These are phyloP conservation scores for Clarireedia monteithiana DNA, from an alignment of 2,329 filamentous ascomycete genomes.

Conservation along the genomic window DNA sequence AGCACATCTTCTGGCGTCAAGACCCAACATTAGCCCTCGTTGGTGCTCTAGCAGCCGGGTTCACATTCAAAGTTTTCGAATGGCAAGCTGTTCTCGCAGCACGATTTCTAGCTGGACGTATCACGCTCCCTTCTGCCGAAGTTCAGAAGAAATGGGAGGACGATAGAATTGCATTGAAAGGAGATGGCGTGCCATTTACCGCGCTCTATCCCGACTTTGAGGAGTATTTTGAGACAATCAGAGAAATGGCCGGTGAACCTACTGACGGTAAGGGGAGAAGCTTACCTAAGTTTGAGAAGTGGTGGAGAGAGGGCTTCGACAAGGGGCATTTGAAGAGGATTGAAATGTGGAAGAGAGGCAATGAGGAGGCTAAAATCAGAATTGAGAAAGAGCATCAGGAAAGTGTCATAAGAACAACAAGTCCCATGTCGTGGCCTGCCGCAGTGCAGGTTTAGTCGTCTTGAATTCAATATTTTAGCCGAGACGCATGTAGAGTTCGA, in stretches of 20 bases:
- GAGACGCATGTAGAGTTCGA: too few species aligned
- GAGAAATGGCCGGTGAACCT: slow-evolving; percentile 41
- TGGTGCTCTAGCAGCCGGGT: slow-evolving; percentile 47
- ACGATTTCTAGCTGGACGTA: slow-evolving; percentile 47
- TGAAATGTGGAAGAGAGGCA: slow-evolving; percentile 48
- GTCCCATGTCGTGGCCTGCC: too few species aligned
- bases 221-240: slow-evolving; percentile 53
- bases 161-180: slow-evolving; percentile 43
- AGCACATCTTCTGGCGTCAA: slow-evolving; percentile 46
- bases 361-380: slow-evolving; percentile 31
- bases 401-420: too few species aligned
- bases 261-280: slow-evolving; percentile 36
- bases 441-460: too few species aligned
- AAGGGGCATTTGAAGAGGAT: slow-evolving; percentile 48
- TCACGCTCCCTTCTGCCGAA: slow-evolving; percentile 38
- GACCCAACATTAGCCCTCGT: slow-evolving; percentile 51
- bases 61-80: slow-evolving; percentile 64
- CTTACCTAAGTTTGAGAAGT: slow-evolving; percentile 37
- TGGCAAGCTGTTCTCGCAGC: slow-evolving; percentile 59
- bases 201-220: slow-evolving; percentile 55
- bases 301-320: slow-evolving; percentile 44
- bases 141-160: slow-evolving; percentile 50
- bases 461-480: too few species aligned
- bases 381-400: slow-evolving; percentile 8
- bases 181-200: slow-evolving; percentile 49